phyloP scores from a whole-genome alignment of 2,329 filamentous ascomycete species.

The Ophiosphaerella herpotricha region DNA sequence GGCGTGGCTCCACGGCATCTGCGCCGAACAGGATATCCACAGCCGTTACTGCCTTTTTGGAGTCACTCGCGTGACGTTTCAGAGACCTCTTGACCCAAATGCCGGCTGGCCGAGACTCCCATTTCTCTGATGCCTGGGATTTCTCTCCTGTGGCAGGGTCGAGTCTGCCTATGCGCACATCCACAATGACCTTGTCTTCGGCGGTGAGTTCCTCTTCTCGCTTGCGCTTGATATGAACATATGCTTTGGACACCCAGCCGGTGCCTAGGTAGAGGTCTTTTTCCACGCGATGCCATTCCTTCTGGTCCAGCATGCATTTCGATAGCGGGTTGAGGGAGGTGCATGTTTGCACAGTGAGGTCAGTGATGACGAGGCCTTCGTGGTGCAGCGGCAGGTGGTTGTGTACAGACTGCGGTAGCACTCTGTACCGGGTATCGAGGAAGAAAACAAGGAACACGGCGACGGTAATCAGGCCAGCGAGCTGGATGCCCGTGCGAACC shows the following conservation, averaged over 20 bases:
- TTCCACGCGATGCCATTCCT: constrained; percentile 80
- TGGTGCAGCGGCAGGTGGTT: constrained; percentile 82
- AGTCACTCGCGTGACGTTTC: constrained; percentile 75
- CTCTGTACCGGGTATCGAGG: constrained; percentile 85
- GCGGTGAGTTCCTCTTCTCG: constrained; percentile 79
- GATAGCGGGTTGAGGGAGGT: constrained; percentile 74
- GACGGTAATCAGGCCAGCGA: constrained; percentile 67
- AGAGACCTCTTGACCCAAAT: constrained; percentile 81
- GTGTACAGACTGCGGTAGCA: constrained; percentile 84
- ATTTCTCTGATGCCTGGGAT: constrained; percentile 64
- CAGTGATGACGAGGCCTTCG: constrained; percentile 81
- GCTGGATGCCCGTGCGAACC: constrained; percentile 72
- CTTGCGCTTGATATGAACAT: constrained; percentile 80
- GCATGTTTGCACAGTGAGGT: constrained; percentile 78
- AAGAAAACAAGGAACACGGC: constrained; percentile 73
- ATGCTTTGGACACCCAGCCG: constrained; percentile 76
- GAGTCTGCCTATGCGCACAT: constrained; percentile 73
- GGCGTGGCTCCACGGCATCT: constrained; percentile 86
- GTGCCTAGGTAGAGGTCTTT: constrained; percentile 85
- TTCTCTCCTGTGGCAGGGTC: constrained; percentile 66
- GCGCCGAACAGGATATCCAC: constrained; percentile 88
- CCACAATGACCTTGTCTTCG: constrained; percentile 78
- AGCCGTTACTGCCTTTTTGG: constrained; percentile 73
- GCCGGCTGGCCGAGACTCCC: constrained; percentile 78
- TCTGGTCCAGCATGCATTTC: constrained; percentile 72